These are phyloP conservation scores for Leavenworthia alabamica DNA, from an alignment of 345 rosid genomes.

Conservation along the genomic window DNA sequence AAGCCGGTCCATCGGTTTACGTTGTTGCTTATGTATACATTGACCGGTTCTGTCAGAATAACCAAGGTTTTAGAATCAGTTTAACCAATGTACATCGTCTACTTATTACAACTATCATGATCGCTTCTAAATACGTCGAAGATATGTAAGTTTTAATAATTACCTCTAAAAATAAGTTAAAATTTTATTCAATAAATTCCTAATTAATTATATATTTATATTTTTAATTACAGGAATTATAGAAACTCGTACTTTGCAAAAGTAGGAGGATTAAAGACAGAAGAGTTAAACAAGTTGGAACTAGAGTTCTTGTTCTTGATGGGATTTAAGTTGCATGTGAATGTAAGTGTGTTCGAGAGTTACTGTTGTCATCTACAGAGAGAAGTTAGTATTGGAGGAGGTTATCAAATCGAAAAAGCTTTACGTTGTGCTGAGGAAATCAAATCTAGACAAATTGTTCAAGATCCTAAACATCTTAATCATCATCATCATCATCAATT, in stretches of 20 bases:
- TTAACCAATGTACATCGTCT: conserved; percentile 70
- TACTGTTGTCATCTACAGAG: conserved; percentile 84
- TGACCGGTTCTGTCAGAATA: conserved; percentile 74
- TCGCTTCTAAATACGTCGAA: conserved; percentile 85
- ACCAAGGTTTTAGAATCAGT: conserved; percentile 59
- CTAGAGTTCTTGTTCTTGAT: conserved; percentile 74
- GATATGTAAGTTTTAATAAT: conserved; percentile 74
- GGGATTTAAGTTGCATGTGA: conserved; percentile 85
- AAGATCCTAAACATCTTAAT: conserved; percentile 33
- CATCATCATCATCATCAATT: conserved; percentile 37
- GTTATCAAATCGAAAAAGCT: conserved; percentile 78
- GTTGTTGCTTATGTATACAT: conserved; percentile 86
- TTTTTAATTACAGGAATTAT: conserved; percentile 79
- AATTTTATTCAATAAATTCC: background rate
- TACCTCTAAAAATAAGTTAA: background rate
- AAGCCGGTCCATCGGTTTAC: conserved; percentile 76
- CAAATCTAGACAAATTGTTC: conserved; percentile 52
- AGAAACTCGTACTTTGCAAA: conserved; percentile 73
- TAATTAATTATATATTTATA: too few relatives aligned
- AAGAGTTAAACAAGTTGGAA: conserved; percentile 70
- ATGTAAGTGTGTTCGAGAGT: conserved; percentile 84
- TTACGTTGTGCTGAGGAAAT: conserved; percentile 81
- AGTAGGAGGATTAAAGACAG: conserved; percentile 70
- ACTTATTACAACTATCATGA: conserved; percentile 78
- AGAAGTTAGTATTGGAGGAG: conserved; percentile 84